Percentiles rank a stretch among this genome's conserved stretches.
phyloP scores from a whole-genome alignment of 2,329 filamentous ascomycete species.

The Beauveria brongniartii region DNA sequence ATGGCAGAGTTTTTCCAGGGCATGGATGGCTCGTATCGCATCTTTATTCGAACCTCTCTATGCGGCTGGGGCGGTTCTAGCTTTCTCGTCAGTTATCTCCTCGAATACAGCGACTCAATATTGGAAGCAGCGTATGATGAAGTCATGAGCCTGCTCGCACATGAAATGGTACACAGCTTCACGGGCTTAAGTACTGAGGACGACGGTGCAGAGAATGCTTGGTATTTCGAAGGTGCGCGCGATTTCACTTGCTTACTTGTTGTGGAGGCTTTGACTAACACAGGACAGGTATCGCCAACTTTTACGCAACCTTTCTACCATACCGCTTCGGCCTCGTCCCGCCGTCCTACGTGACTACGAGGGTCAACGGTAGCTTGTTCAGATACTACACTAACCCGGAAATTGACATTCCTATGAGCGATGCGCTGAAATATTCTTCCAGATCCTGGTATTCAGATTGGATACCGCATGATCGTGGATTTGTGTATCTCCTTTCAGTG shows the following conservation, averaged over 20 bases:
- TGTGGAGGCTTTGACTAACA: not conserved
- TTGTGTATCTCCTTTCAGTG: constrained; percentile 5
- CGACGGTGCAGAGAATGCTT: constrained; percentile 12
- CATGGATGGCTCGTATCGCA: constrained; percentile 10
- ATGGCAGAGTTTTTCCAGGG: constrained; percentile 11
- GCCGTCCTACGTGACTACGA: constrained; percentile 9
- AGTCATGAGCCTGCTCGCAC: constrained; percentile 9
- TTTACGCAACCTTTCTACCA: constrained; percentile 11
- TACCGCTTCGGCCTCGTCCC: constrained; percentile 13
- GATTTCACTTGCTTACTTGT: not conserved
- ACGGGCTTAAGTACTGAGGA: constrained; percentile 7
- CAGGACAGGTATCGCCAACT: constrained; percentile 10
- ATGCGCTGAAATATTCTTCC: constrained; percentile 10
- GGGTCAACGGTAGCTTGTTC: constrained; percentile 9
- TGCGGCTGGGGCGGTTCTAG: constrained; percentile 11
- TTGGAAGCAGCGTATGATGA: constrained; percentile 3
- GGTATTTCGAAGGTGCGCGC: constrained; percentile 13
- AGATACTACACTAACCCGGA: constrained; percentile 13
- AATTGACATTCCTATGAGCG: constrained; percentile 3
- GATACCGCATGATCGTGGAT: constrained; percentile 9
- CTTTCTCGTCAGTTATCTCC: constrained; percentile 12
- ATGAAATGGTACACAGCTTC: constrained; percentile 16
- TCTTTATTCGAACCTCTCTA: constrained; percentile 12
- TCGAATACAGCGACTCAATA: constrained; percentile 12
- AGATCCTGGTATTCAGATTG: constrained; percentile 14